Conservation (phyloP, 306 rosid species). For the Dryas drummondii region DNA sequence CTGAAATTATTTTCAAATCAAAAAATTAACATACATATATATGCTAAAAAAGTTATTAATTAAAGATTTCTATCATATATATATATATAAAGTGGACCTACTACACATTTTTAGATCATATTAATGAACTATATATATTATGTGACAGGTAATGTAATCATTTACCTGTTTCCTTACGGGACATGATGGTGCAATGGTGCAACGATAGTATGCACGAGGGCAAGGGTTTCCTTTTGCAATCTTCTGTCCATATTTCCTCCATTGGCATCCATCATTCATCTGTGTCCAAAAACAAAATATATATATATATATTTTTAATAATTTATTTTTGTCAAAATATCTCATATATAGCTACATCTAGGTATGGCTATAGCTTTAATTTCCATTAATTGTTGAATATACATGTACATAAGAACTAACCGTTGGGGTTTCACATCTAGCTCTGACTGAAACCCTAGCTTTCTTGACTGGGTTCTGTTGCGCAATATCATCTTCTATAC, state of each 20-base stretch:
- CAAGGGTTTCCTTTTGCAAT: conserved; percentile 96
- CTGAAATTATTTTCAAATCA: conserved; percentile 37
- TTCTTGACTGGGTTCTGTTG: conserved; percentile 62
- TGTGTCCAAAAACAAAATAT: conserved; percentile 16
- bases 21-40: not conserved
- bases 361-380: not conserved
- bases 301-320: not conserved
- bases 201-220: conserved; percentile 96
- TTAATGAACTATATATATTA: too few relatives aligned
- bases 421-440: conserved; percentile 83
- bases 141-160: not conserved
- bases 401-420: conserved; percentile 35
- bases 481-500: conserved; percentile 63
- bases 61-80: too few relatives aligned
- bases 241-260: conserved; percentile 98
- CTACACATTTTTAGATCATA: not conserved
- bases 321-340: not conserved
- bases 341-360: not conserved
- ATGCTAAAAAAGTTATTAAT: too few relatives aligned
- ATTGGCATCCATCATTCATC: conserved; percentile 97
- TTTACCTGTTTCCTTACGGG: conserved; percentile 88
- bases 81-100: too few relatives aligned
- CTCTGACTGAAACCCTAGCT: conserved; percentile 87
- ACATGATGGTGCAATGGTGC: conserved; percentile 79
- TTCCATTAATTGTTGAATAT: not conserved